phyloP scores from a whole-genome alignment of 2,329 filamentous ascomycete genomes.

The Metarhizium humberi region DNA sequence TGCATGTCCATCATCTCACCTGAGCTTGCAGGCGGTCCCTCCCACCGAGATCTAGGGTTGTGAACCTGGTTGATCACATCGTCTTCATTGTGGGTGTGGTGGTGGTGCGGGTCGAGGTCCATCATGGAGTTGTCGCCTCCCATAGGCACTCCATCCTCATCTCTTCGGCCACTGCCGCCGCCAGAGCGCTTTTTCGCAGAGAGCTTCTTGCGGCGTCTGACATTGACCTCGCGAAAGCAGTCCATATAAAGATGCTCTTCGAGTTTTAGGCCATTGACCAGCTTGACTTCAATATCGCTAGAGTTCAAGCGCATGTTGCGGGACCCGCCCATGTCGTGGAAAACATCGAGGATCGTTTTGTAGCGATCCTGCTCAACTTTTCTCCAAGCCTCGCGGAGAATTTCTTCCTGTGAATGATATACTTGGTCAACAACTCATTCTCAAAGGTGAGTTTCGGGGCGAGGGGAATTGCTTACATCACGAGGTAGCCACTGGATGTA shows the following conservation, averaged over 20 bases:
- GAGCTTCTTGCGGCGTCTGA: slow-evolving; percentile 33
- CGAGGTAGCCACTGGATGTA: slow-evolving; percentile 36
- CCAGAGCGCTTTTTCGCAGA: slow-evolving; percentile 18
- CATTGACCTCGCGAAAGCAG: slow-evolving; percentile 24
- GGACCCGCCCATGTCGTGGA: slow-evolving; percentile 41
- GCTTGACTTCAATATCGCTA: slow-evolving; percentile 38
- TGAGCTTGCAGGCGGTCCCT: slow-evolving; percentile 15
- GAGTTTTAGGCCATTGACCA: slow-evolving; percentile 33
- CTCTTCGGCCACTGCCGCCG: slow-evolving; percentile 8
- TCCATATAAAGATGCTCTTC: slow-evolving; percentile 31
- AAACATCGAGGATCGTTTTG: slow-evolving; percentile 29
- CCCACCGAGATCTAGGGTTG: slow-evolving; percentile 14
- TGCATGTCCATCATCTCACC: slow-evolving; percentile 19
- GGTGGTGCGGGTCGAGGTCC: slow-evolving; percentile 24
- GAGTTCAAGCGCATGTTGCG: slow-evolving; percentile 38
- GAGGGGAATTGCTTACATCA: slow-evolving; percentile 34
- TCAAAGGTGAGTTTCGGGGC: slow-evolving; percentile 3
- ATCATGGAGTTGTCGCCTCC: slow-evolving; percentile 37
- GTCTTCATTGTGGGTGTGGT: slow-evolving; percentile 22
- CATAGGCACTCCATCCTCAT: slow-evolving; percentile 19
- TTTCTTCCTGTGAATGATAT: slow-evolving; percentile 23
- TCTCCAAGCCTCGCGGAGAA: slow-evolving; percentile 30
- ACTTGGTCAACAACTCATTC: neutral
- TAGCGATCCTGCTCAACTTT: slow-evolving; percentile 34
- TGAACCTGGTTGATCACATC: slow-evolving; percentile 26